Evolutionary conservation across 2,329 filamentous ascomycete genomes (phyloP).

Genomic region (Colletotrichum agaves): DNA sequence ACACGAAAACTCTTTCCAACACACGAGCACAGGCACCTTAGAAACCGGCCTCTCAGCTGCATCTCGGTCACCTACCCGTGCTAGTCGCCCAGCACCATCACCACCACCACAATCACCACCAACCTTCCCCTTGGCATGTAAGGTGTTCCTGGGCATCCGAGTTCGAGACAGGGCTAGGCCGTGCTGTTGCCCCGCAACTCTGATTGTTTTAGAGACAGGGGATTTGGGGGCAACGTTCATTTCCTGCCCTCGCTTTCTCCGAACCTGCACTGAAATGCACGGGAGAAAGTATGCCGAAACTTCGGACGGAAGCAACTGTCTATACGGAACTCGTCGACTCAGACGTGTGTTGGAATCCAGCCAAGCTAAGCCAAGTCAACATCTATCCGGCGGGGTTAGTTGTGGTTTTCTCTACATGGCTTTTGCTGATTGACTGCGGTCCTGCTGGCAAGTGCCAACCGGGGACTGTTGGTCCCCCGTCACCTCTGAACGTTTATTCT

Average conservation of each 20-base stretch:
- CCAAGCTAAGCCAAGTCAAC: constrained; percentile 5
- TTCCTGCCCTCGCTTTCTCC: neutral
- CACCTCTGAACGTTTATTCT: neutral
- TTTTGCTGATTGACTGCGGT: neutral
- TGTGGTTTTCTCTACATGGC: neutral
- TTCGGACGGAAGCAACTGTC: neutral
- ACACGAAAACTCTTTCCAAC: neutral
- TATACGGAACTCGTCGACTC: neutral
- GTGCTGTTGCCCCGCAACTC: neutral
- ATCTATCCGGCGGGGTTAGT: neutral
- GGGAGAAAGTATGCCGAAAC: neutral
- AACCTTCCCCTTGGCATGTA: neutral
- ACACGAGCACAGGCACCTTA: neutral
- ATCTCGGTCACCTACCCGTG: constrained; percentile 17
- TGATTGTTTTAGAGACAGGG: neutral
- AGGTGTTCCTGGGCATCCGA: constrained; percentile 12
- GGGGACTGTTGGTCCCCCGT: neutral
- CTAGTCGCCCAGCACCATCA: neutral
- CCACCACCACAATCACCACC: neutral
- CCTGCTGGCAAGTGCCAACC: neutral
- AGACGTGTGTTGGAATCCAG: neutral
- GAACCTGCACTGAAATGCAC: neutral
- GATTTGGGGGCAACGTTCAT: neutral
- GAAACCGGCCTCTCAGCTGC: neutral
- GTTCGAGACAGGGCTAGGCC: constrained; percentile 6